phyloP scores from a whole-genome alignment of 1,284 basidiomycete species.

The Cerrena zonata region DNA sequence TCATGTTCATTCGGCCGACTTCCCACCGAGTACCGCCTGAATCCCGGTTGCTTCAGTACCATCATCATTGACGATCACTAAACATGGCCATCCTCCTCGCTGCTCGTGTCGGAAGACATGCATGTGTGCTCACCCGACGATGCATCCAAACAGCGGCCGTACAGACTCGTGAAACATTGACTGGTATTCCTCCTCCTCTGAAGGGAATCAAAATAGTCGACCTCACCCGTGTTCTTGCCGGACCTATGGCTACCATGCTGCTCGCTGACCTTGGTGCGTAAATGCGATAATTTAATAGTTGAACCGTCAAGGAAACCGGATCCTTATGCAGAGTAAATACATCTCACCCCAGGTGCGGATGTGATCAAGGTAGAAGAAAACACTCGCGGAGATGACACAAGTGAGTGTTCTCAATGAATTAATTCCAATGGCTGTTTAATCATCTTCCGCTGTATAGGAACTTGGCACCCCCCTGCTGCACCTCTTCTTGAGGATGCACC shows the following conservation, averaged over 20 bases:
- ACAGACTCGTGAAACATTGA: not conserved
- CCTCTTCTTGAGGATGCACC: constrained; percentile 33
- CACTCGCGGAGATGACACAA: constrained; percentile 83
- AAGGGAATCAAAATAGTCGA: constrained; percentile 78
- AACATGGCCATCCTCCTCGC: not conserved
- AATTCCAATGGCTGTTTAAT: no score
- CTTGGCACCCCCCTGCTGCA: constrained; percentile 63
- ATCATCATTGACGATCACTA: not conserved
- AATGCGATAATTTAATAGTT: not conserved
- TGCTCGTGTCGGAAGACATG: not conserved
- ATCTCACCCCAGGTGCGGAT: constrained; percentile 64
- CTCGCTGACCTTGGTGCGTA: constrained; percentile 64
- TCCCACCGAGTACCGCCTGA: not conserved
- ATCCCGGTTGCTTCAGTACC: not conserved
- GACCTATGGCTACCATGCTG: constrained; percentile 86
- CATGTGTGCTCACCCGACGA: not conserved
- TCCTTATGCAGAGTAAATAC: not conserved
- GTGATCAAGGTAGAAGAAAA: constrained; percentile 88
- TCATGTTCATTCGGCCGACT: not conserved
- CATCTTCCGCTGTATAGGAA: constrained; percentile 40
- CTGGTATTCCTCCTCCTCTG: constrained; percentile 71
- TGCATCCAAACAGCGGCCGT: constrained; percentile 6
- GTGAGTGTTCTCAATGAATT: no score
- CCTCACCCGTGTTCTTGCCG: constrained; percentile 83
- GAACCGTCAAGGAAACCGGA: not conserved